phyloP scores from a whole-genome alignment of 1,284 basidiomycete species.

The Cryptococcus amylolentus region DNA sequence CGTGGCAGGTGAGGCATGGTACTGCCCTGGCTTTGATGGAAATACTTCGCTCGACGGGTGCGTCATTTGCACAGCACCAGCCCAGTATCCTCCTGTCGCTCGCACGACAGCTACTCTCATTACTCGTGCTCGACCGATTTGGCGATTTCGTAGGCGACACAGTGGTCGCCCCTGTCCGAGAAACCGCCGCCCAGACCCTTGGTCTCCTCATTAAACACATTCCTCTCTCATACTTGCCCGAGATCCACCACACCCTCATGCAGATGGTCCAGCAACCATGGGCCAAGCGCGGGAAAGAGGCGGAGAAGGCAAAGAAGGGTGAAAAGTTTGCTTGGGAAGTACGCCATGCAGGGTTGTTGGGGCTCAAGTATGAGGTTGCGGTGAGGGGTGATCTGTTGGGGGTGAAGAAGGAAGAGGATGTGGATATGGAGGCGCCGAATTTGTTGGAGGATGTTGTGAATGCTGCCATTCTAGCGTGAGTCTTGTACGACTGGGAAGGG shows the following conservation, averaged over 20 bases:
- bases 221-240: conserved; percentile 67
- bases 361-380: conserved; percentile 96
- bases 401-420: conserved; percentile 29
- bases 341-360: conserved; percentile 90
- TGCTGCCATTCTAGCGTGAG: conserved; percentile 79
- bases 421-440: conserved; percentile 10
- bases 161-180: conserved; percentile 92
- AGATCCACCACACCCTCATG: conserved; percentile 78
- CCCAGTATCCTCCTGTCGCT: conserved; percentile 54
- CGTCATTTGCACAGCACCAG: conserved; percentile 1
- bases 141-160: conserved; percentile 97
- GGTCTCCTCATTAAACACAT: conserved; percentile 86
- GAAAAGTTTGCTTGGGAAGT: conserved; percentile 88
- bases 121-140: conserved; percentile 94
- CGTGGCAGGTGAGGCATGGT: conserved; percentile 94
- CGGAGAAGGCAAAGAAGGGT: conserved; percentile 46
- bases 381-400: conserved; percentile 81
- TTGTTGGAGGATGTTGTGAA: conserved; percentile 71
- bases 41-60: conserved; percentile 68
- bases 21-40: conserved; percentile 89
- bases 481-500: conserved; percentile 11
- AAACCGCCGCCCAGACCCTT: conserved; percentile 91
- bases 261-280: conserved; percentile 90
- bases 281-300: conserved; percentile 49
- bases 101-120: conserved; percentile 78